Evolutionary conservation across 2,329 filamentous ascomycete genomes (phyloP).

Genomic region (Incumbomyces delicatus): DNA sequence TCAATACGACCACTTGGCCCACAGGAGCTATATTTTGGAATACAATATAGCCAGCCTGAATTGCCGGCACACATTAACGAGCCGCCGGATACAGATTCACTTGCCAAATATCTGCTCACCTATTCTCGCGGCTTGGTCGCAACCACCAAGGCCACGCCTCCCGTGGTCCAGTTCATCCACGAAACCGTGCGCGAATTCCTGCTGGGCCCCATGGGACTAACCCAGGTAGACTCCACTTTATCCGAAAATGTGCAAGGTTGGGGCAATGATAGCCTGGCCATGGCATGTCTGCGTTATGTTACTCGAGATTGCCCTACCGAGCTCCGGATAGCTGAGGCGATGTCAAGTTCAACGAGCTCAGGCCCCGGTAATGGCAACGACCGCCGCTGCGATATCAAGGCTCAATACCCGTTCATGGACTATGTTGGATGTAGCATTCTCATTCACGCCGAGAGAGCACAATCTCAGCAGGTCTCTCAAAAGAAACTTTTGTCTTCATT

Average conservation of each 20-base stretch:
- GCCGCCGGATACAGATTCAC: no score
- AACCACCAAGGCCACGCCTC: constrained; percentile 13
- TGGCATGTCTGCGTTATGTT: not conserved
- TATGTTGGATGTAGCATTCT: not conserved
- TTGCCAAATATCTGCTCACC: constrained; percentile 28
- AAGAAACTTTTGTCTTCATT: no score
- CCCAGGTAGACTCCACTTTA: not conserved
- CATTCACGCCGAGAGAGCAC: not conserved
- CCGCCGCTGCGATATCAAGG: no score
- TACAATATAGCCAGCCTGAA: constrained; percentile 16
- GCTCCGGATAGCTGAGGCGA: no score
- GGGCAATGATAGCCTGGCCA: not conserved
- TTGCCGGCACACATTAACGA: no score
- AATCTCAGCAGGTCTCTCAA: not conserved
- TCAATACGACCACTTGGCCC: constrained; percentile 34
- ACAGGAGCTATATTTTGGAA: constrained; percentile 38
- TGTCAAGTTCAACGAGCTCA: no score
- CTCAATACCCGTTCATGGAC: no score
- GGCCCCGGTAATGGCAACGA: no score
- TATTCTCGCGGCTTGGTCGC: constrained; percentile 42
- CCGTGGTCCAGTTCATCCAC: constrained; percentile 39
- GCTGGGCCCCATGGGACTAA: not conserved
- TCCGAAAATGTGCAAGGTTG: not conserved
- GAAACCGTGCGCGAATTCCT: constrained; percentile 34
- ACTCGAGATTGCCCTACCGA: not conserved